Evolutionary conservation across 805 yeast species (phyloP), one percentile per base, ranked within the genome.

Genomic region (Ogataea paradorogensis): DNA sequence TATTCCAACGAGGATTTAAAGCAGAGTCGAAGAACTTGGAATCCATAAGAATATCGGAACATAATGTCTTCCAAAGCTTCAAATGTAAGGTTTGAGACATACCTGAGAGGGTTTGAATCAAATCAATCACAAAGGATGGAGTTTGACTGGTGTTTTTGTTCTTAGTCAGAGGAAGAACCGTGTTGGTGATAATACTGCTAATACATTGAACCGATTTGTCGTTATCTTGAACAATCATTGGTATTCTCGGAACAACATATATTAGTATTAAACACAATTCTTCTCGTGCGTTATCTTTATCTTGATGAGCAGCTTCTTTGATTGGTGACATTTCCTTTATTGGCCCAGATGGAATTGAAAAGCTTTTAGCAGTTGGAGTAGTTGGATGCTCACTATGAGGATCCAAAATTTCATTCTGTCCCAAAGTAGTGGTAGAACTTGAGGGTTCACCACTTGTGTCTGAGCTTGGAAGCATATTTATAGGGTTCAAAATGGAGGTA

Each of bases 41-140:
- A 55, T 85, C 95, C 55, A 73, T 69, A 40, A 86, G 71, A 0
- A 78, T 60, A 34, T 91, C 98, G 29, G 65, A 67, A 1, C 89
- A 71, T 15, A 79, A 45, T 3, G 70, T 56, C 51, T 75, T 83
- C 95, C 96, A 85, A 2, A 62, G 67, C 53, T 72, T 82, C 43
- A 61, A 62, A 51, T 42, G 70, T 55, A 50, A 54, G 33, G 55
- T 60, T 27, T 47, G 60, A 52, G 51, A 65, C 72, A 50, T 61
- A 42, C 45, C 58, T 29, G 56, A 52, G 1, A 70, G 40, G 4
- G 55, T 48, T 3, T 55, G 57, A 15, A 83, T 52, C 15, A 88
- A 61, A 2, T 66, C 59, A 13, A 82, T 39, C 2, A 74, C 66
- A 42, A 68, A 65, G 0, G 50, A 39, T 2, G 76, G 65, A 5